Percentiles rank a stretch among this genome's conserved stretches.
phyloP scores from a whole-genome alignment of 306 rosid genomes.

The Hippophae tibetana region DNA sequence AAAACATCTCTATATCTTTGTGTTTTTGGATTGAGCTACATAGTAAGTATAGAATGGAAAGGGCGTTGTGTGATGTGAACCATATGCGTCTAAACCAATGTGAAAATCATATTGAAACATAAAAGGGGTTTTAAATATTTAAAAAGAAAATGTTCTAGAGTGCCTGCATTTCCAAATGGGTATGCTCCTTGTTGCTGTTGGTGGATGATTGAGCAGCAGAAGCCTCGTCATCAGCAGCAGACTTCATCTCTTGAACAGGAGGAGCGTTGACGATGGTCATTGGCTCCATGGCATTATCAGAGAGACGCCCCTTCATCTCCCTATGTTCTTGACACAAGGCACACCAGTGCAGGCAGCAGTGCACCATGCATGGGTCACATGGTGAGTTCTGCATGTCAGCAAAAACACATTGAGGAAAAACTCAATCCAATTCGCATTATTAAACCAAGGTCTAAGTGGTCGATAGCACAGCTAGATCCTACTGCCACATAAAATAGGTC shows the following conservation, averaged over 20 bases:
- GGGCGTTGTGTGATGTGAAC: background rate
- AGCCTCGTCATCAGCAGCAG: slow-evolving; percentile 35
- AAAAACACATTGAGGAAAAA: background rate
- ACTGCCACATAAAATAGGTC: no score
- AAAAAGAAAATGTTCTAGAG: slow-evolving; percentile 22
- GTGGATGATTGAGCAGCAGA: slow-evolving; percentile 38
- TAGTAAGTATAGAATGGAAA: no score
- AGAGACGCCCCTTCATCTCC: slow-evolving; percentile 82
- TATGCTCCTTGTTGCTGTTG: slow-evolving; percentile 42
- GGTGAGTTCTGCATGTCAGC: slow-evolving; percentile 62
- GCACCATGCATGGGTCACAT: slow-evolving; percentile 82
- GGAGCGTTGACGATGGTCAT: slow-evolving; percentile 85
- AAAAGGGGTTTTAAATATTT: background rate
- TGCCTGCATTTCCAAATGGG: slow-evolving; percentile 77
- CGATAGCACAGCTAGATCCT: no score
- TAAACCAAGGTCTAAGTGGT: no score
- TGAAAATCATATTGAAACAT: background rate
- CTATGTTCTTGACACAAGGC: slow-evolving; percentile 97
- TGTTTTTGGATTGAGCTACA: no score
- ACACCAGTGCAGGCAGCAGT: slow-evolving; percentile 94
- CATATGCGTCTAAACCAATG: slow-evolving; percentile 1
- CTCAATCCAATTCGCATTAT: background rate
- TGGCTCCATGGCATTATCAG: slow-evolving; percentile 44
- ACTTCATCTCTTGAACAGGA: slow-evolving; percentile 74
- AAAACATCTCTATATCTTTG: no score